A percentile compares a stretch with the other conserved stretches of the same genome.
These are phyloP conservation scores for Kluyveromyces aestuarii DNA, from an alignment of 805 yeast genomes.

Conservation along the genomic window DNA sequence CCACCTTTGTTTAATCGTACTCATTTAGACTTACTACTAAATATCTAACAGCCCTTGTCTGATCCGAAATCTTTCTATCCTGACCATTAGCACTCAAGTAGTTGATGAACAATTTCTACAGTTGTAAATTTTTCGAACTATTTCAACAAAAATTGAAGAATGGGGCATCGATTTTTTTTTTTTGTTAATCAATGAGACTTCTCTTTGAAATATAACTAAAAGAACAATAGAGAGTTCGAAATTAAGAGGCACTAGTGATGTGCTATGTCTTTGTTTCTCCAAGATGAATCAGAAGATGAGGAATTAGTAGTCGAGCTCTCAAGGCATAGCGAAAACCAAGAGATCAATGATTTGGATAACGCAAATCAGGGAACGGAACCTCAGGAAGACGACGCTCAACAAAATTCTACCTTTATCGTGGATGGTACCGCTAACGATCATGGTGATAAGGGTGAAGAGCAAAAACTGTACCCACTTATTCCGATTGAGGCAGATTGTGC, in stretches of 20 bases:
- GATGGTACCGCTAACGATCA: slow-evolving; percentile 26
- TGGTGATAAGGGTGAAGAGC: slow-evolving; percentile 23
- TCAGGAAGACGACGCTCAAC: slow-evolving; percentile 23
- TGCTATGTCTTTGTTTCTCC: slow-evolving; percentile 26
- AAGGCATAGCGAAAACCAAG: slow-evolving; percentile 5
- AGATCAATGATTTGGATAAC: slow-evolving; percentile 13
- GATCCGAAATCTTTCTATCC: background rate
- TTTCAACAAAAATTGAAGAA: background rate
- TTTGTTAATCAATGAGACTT: background rate
- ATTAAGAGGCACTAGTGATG: background rate
- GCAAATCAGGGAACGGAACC: slow-evolving; percentile 14
- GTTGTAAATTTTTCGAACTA: background rate
- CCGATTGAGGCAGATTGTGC: slow-evolving; percentile 29
- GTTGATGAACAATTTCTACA: background rate
- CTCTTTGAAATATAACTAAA: background rate
- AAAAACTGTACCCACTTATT: slow-evolving; percentile 27
- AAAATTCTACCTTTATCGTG: slow-evolving; percentile 6
- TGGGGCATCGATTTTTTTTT: background rate
- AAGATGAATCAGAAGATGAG: slow-evolving; percentile 32
- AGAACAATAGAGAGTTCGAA: background rate
- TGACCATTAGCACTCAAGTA: too few relatives aligned
- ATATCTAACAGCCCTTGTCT: background rate
- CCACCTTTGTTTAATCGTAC: slow-evolving; percentile 40
- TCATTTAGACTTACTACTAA: slow-evolving; percentile 4
- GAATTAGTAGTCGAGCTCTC: slow-evolving; percentile 20